A percentile compares a stretch with the other conserved stretches of the same genome.
Evolutionary conservation across 192 early-diverging fungal genomes (phyloP).

Genomic region (Dimargaris cristalligena): DNA sequence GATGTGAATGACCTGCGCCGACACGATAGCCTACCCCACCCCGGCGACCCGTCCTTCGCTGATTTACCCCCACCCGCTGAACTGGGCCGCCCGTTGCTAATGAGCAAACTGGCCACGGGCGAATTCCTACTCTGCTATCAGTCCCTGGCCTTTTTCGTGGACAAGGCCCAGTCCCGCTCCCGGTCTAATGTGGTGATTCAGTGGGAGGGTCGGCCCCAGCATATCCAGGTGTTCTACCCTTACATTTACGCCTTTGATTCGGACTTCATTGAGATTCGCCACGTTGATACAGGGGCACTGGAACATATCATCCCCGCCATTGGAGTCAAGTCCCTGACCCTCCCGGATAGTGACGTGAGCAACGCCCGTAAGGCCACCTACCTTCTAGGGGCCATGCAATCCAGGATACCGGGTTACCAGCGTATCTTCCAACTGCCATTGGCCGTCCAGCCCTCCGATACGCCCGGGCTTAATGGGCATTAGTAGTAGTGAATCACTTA

Average conservation of each 20-base stretch:
- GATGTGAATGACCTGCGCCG: neutral
- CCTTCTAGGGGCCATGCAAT: neutral
- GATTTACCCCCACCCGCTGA: neutral
- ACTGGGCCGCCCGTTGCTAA: neutral
- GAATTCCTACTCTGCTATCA: slow-evolving; percentile 4
- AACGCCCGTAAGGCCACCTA: neutral
- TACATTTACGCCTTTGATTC: slow-evolving; percentile 2
- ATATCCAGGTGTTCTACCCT: neutral
- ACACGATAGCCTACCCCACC: neutral
- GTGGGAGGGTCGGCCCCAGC: neutral
- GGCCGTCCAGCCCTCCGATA: too few relatives aligned
- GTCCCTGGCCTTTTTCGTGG: neutral
- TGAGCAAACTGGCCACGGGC: neutral
- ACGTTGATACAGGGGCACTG: neutral
- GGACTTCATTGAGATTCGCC: slow-evolving; percentile 9
- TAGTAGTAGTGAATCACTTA: too few relatives aligned
- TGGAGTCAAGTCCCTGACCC: neutral
- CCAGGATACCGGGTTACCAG: neutral
- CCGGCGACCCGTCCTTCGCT: neutral
- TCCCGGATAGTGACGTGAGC: neutral
- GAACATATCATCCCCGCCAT: slow-evolving; percentile 3
- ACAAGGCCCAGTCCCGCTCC: neutral
- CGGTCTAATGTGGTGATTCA: neutral
- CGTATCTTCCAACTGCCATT: neutral
- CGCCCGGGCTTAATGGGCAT: too few relatives aligned